These are phyloP conservation scores for Carallia pectinifolia DNA, from an alignment of 345 rosid species.

Conservation along the genomic window DNA sequence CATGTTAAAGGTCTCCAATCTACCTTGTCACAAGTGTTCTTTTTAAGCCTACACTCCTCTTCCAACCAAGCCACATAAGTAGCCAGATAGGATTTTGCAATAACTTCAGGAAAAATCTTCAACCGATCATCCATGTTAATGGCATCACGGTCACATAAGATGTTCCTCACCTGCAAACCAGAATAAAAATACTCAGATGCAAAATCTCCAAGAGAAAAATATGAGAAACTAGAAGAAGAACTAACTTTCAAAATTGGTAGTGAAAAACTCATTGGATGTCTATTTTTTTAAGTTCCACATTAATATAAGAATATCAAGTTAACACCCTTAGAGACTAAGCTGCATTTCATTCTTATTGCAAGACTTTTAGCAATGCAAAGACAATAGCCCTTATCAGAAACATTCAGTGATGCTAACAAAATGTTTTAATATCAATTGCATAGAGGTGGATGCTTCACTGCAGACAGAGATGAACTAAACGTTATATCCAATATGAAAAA, in stretches of 20 bases:
- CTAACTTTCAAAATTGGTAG: not conserved
- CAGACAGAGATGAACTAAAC: too few relatives aligned
- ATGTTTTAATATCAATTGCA: too few relatives aligned
- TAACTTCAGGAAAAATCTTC: conserved; percentile 39
- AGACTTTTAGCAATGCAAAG: too few relatives aligned
- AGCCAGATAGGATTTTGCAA: conserved; percentile 50
- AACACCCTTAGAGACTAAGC: too few relatives aligned
- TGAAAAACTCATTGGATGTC: not conserved
- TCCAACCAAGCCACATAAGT: conserved; percentile 65
- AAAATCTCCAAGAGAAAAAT: conserved; percentile 5
- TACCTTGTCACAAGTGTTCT: conserved; percentile 48
- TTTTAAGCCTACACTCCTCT: conserved; percentile 47
- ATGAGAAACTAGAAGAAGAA: not conserved
- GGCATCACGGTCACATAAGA: conserved; percentile 23
- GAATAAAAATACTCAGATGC: not conserved
- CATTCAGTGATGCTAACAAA: not conserved
- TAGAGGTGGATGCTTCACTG: too few relatives aligned
- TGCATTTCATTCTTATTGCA: too few relatives aligned
- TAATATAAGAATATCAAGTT: too few relatives aligned
- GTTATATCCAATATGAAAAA: too few relatives aligned
- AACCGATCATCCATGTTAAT: conserved; percentile 49
- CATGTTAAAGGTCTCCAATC: conserved; percentile 7
- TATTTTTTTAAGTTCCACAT: too few relatives aligned
- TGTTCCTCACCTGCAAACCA: conserved; percentile 53
- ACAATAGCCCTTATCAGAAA: not conserved